Conservation (phyloP, 2,329 filamentous ascomycete species). For the Cladorrhinum sp. region DNA sequence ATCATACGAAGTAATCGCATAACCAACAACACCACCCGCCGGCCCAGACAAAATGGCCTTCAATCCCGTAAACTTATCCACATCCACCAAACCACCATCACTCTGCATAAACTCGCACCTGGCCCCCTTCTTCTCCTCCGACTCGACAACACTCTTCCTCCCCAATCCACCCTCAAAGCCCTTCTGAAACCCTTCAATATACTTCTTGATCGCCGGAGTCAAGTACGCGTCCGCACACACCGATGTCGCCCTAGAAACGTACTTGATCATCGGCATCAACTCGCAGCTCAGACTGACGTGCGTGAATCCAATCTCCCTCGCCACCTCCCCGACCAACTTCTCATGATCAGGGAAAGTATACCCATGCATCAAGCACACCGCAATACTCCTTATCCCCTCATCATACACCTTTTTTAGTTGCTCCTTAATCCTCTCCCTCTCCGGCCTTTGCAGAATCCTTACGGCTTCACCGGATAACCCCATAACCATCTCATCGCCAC, state of each 20-base stretch:
- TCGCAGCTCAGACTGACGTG: conserved; percentile 80
- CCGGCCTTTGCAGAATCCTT: conserved; percentile 63
- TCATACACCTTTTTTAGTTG: conserved; percentile 67
- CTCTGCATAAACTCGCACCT: conserved; percentile 96
- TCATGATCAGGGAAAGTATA: conserved; percentile 91
- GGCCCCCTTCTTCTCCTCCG: conserved; percentile 63
- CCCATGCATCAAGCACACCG: conserved; percentile 87
- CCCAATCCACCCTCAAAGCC: conserved; percentile 82
- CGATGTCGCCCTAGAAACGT: conserved; percentile 71
- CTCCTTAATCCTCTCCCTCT: conserved; percentile 52
- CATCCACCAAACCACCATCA: conserved; percentile 70
- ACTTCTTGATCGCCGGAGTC: conserved; percentile 74
- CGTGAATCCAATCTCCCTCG: conserved; percentile 74
- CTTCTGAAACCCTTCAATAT: conserved; percentile 68
- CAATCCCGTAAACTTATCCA: conserved; percentile 78
- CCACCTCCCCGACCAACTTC: conserved; percentile 70
- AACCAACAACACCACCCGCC: conserved; percentile 90
- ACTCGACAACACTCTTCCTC: conserved; percentile 67
- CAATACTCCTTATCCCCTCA: conserved; percentile 73
- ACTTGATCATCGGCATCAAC: conserved; percentile 87
- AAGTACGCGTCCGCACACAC: conserved; percentile 79
- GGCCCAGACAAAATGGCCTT: conserved; percentile 85
- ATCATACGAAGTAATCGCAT: conserved; percentile 88
- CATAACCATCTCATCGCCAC: conserved; percentile 55
- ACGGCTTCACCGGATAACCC: conserved; percentile 74